These are phyloP conservation scores for Parastagonospora avenae DNA, from an alignment of 2,329 filamentous ascomycete genomes.

Conservation along the genomic window DNA sequence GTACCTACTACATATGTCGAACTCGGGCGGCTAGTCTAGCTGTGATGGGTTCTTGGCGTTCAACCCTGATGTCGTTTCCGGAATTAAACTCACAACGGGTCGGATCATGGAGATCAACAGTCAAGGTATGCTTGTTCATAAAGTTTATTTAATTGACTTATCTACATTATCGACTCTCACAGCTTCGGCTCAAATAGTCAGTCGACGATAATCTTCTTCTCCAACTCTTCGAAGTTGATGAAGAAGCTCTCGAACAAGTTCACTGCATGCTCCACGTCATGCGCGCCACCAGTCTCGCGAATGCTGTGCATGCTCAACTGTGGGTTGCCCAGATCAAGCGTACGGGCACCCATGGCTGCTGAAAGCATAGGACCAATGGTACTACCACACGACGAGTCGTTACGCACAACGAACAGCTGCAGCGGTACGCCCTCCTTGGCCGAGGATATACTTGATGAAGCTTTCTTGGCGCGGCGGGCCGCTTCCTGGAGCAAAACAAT, in stretches of 20 bases:
- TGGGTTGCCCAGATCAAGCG: constrained; percentile 89
- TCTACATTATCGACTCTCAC: constrained; percentile 9
- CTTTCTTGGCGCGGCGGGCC: constrained; percentile 65
- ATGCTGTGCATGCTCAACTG: constrained; percentile 98
- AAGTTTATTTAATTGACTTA: not conserved
- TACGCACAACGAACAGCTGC: constrained; percentile 94
- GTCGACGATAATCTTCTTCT: constrained; percentile 80
- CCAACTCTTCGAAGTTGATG: constrained; percentile 78
- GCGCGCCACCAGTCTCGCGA: constrained; percentile 85
- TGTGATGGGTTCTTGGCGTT: constrained; percentile 39
- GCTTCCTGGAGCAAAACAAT: constrained; percentile 91
- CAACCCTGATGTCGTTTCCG: constrained; percentile 17
- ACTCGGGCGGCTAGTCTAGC: constrained; percentile 14
- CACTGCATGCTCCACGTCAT: constrained; percentile 86
- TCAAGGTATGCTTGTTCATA: not conserved
- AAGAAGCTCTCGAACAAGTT: constrained; percentile 89
- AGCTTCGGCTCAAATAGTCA: constrained; percentile 50
- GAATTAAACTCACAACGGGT: constrained; percentile 9
- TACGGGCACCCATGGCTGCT: constrained; percentile 82
- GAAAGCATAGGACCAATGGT: constrained; percentile 98
- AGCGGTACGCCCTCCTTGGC: constrained; percentile 75
- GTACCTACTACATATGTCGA: too few species aligned
- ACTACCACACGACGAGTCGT: constrained; percentile 91
- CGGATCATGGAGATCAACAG: not conserved
- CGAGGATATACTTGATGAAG: constrained; percentile 47